phyloP scores from a whole-genome alignment of 371 early-diverging fungal species.

The Actinomortierella wolfii region DNA sequence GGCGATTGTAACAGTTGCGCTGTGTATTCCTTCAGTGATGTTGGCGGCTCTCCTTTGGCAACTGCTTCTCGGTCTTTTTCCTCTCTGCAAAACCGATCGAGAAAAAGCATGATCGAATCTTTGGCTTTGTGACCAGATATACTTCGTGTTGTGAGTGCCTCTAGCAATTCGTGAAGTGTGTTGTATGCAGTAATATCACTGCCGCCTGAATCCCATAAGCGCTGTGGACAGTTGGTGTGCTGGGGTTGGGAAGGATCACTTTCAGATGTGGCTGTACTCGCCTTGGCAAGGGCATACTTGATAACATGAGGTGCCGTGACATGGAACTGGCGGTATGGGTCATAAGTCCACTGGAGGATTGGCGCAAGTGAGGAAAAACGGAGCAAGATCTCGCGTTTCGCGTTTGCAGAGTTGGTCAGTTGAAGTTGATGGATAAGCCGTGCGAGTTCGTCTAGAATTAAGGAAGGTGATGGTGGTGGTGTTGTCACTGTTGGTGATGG shows the following conservation, averaged over 20 bases:
- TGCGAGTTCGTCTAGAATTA: slow-evolving; percentile 38
- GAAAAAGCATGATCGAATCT: slow-evolving; percentile 49
- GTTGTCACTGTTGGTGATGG: no score
- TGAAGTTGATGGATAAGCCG: slow-evolving; percentile 43
- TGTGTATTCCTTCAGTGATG: background rate
- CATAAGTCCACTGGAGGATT: slow-evolving; percentile 56
- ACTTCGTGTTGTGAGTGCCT: slow-evolving; percentile 52
- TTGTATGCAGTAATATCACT: background rate
- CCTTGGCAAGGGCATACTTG: slow-evolving; percentile 22
- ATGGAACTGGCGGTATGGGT: slow-evolving; percentile 50
- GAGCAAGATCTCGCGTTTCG: slow-evolving; percentile 44
- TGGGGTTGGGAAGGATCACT: no score
- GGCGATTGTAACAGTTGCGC: slow-evolving; percentile 33
- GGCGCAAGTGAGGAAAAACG: slow-evolving; percentile 45
- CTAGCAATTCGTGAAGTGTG: slow-evolving; percentile 38
- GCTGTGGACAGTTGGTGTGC: background rate
- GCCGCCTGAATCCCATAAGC: background rate
- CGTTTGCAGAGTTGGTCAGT: slow-evolving; percentile 34
- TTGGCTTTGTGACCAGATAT: slow-evolving; percentile 51
- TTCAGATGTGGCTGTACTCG: background rate
- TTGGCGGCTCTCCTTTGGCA: background rate
- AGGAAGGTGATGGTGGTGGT: no score
- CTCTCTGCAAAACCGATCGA: slow-evolving; percentile 25
- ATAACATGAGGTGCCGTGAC: slow-evolving; percentile 23
- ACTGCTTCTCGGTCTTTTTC: background rate